Evolutionary conservation across 352 stramenopile species (phyloP), one percentile per base, ranked within the genome.

Genomic region (Blastocystis sp.): DNA sequence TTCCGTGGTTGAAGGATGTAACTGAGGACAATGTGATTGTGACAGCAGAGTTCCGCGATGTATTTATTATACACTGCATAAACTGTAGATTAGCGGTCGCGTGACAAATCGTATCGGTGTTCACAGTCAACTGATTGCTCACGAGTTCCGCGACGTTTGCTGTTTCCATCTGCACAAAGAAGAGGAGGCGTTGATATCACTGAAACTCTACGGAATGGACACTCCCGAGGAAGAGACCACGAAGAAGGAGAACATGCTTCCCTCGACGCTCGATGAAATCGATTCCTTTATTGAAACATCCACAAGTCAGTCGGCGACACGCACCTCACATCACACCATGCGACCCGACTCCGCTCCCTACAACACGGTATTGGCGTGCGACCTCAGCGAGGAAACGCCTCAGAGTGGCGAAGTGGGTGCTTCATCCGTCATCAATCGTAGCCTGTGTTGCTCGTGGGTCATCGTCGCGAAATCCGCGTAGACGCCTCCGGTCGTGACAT

Each of bases 91-190:
- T 21, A 34, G 51, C 4, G 75, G 75, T 54, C 1, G 46, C 24
- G n/a, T 85, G 9, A 85, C 61, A 7, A 85, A 85, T 59, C 75
- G 75, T 27, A 56, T 85, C 24, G 75, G 75, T 44, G 75, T 75
- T 36, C 34, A 85, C 51, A 72, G 44, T 48, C 67, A 46, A 27
- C 11, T 85, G 56, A 75, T 75, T n/a, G 46, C 48, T 21, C 75
- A 85, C 29, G 24, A 79, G 6, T 79, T 24, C 16, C 46, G 61
- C 40, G 75, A 85, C 75, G 38, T 85, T 48, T 85, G 75, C 36
- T 72, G 56, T 59, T 75, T 85, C 61, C 75, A 85, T 29, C 59
- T 85, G 27, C 56, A 85, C 61, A 85, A 85, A n/a, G 75, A 85
- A 32, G 53, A 61, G 21, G 57, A 85, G 32, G 75, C 75, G 7